These are phyloP conservation scores for Fomitiporia mediterranea DNA, from an alignment of 1,284 basidiomycete genomes.

Conservation along the genomic window DNA sequence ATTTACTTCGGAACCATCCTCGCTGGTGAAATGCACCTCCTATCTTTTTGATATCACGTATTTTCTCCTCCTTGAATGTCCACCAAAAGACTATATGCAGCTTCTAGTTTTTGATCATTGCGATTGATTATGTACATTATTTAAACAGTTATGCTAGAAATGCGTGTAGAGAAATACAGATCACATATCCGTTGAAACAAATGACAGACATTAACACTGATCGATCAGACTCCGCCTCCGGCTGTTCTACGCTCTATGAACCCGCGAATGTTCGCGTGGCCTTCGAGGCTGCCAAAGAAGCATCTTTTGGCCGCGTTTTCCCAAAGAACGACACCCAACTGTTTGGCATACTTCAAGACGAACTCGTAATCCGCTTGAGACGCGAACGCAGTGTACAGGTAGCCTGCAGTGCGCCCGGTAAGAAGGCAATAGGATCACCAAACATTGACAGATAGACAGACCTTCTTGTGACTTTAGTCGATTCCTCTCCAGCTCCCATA, in stretches of 20 bases:
- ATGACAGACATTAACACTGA: too few relatives aligned
- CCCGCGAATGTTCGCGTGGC: slow-evolving; percentile 72
- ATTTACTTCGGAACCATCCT: too few relatives aligned
- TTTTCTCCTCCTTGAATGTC: neutral
- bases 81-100: neutral
- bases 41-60: neutral
- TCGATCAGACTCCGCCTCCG: slow-evolving; percentile 21
- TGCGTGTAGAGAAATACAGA: too few relatives aligned
- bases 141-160: neutral
- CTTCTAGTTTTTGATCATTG: neutral
- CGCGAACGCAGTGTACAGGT: slow-evolving; percentile 83
- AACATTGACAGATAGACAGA: slow-evolving; percentile 35
- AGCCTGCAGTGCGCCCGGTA: slow-evolving; percentile 46
- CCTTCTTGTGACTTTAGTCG: slow-evolving; percentile 85
- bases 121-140: neutral
- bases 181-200: too few relatives aligned
- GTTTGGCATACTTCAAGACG: slow-evolving; percentile 81
- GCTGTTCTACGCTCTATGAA: slow-evolving; percentile 69
- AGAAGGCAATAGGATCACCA: slow-evolving; percentile 16
- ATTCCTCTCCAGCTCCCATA: slow-evolving; percentile 98
- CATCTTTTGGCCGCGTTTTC: slow-evolving; percentile 64
- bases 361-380: slow-evolving; percentile 85
- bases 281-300: slow-evolving; percentile 81
- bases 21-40: too few relatives aligned
- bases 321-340: slow-evolving; percentile 80